A percentile compares a stretch with the other conserved stretches of the same genome.
Conservation (phyloP, 2,329 filamentous ascomycete genomes). For the Lasiodiplodia sp. region DNA sequence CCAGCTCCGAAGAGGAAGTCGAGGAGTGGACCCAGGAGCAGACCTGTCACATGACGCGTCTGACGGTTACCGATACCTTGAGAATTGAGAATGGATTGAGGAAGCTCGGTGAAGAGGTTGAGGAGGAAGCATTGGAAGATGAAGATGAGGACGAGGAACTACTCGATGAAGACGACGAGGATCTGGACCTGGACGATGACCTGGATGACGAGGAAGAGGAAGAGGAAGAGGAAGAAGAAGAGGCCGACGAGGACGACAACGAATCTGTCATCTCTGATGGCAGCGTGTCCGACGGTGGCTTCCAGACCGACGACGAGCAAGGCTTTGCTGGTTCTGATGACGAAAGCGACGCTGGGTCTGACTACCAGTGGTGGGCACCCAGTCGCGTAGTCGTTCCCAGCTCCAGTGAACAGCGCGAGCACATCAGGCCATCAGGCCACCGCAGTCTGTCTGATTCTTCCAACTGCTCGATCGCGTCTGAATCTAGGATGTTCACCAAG, state of each 20-base stretch:
- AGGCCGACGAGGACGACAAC: constrained; percentile 54
- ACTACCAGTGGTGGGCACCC: constrained; percentile 70
- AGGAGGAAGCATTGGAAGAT: constrained; percentile 83
- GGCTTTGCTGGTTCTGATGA: constrained; percentile 75
- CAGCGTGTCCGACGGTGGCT: constrained; percentile 66
- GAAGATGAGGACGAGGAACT: constrained; percentile 72
- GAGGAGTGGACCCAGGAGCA: constrained; percentile 87
- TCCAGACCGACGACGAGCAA: constrained; percentile 80
- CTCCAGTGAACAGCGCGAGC: constrained; percentile 60
- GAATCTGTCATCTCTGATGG: constrained; percentile 42
- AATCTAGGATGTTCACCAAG: constrained; percentile 33
- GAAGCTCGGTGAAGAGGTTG: constrained; percentile 84
- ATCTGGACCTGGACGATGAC: constrained; percentile 57
- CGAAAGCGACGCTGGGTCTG: constrained; percentile 69
- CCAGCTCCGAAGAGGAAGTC: constrained; percentile 77
- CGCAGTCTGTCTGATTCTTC: constrained; percentile 62
- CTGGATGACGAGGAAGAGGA: constrained; percentile 41
- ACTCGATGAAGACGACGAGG: constrained; percentile 66
- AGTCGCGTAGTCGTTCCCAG: constrained; percentile 60
- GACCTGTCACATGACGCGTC: constrained; percentile 68
- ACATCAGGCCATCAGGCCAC: constrained; percentile 53
- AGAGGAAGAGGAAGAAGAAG: constrained; percentile 49
- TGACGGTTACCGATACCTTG: constrained; percentile 90
- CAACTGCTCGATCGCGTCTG: constrained; percentile 55
- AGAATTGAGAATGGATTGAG: constrained; percentile 89